Evolutionary conservation across 2,329 filamentous ascomycete species (phyloP).

Genomic region (Verticillium zaregamsianum): DNA sequence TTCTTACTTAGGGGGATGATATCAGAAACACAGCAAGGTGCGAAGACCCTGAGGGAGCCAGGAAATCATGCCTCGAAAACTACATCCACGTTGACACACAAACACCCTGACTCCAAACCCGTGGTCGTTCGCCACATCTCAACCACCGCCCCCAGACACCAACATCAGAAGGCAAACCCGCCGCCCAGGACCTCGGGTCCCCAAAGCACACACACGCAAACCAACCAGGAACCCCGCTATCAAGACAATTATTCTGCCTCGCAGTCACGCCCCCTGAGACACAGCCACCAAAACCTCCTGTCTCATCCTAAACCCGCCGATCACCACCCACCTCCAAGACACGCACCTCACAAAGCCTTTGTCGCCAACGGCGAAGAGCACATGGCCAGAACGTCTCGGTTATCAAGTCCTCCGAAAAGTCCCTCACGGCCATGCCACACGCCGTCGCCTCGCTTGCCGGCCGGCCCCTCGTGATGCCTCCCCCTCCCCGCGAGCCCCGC

Average conservation of each 20-base stretch:
- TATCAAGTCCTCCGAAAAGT: not conserved
- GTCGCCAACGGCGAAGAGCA: not conserved
- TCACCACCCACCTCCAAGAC: not conserved
- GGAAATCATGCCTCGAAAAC: too few relatives aligned
- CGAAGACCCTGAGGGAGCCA: too few relatives aligned
- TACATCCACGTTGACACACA: too few relatives aligned
- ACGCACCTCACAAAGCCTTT: not conserved
- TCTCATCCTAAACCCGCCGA: not conserved
- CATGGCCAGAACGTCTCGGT: not conserved
- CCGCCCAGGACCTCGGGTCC: too few relatives aligned
- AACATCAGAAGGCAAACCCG: too few relatives aligned
- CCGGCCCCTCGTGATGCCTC: too few relatives aligned
- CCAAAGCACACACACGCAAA: too few relatives aligned
- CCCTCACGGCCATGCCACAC: not conserved
- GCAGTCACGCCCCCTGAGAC: not conserved
- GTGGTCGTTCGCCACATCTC: too few relatives aligned
- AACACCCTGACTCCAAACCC: too few relatives aligned
- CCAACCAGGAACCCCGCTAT: not conserved
- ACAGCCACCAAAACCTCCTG: not conserved
- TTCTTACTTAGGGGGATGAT: too few relatives aligned
- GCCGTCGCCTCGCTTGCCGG: not conserved
- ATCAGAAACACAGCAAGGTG: too few relatives aligned
- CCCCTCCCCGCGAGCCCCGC: not conserved
- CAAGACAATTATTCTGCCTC: not conserved
- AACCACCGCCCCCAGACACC: too few relatives aligned